Evolutionary conservation across 1,284 basidiomycete genomes (phyloP), one percentile per base, ranked within the genome.

Genomic region (Ceratobasidium sp.): DNA sequence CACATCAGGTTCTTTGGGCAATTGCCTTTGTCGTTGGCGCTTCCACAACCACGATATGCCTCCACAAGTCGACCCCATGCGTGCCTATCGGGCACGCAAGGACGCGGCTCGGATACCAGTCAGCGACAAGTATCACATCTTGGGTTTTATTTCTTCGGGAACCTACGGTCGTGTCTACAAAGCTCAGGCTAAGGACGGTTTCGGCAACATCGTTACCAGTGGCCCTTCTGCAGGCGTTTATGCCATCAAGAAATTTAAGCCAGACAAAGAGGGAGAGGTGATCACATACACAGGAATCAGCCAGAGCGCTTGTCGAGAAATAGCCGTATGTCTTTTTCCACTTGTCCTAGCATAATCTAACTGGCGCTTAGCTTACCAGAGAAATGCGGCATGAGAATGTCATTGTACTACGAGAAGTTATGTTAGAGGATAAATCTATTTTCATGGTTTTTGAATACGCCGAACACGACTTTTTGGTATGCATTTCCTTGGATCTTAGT

Each of bases 241-340:
- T 82, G 98, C 97, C 3, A 99, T 99, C 87, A 99, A 99, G 87
- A 99, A 99, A 85, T 99, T 99, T 88, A 99, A 99, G 84, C 97
- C 97, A 0, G 98, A 99, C 87, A 99, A 99, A 84, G 96, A 98
- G 86, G 96, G 96, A 46, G 96, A 98, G 83, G 92, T 95, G 1
- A 86, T 93, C 69, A 95, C 94, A 0, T 99, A 98, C 84, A 98
- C 96, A 9, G 98, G 98, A 4, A 97, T 99, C 83, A 97, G 95
- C 83, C 98, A 99, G 86, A 97, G 95, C 85, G 98, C 97, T 20
- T 95, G 97, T 82, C 89, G 96, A 79, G 97, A 99, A 85, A 99
- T 99, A 81, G 95, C 96, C 79, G 95, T 97, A 81, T 82, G 94
- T 87, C 54, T 66, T 33, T 65, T 75, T 13, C 56, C 33, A 59